Percentiles rank a stretch among this genome's conserved stretches.
phyloP scores from a whole-genome alignment of 306 rosid genomes.

The Albizia julibrissin region DNA sequence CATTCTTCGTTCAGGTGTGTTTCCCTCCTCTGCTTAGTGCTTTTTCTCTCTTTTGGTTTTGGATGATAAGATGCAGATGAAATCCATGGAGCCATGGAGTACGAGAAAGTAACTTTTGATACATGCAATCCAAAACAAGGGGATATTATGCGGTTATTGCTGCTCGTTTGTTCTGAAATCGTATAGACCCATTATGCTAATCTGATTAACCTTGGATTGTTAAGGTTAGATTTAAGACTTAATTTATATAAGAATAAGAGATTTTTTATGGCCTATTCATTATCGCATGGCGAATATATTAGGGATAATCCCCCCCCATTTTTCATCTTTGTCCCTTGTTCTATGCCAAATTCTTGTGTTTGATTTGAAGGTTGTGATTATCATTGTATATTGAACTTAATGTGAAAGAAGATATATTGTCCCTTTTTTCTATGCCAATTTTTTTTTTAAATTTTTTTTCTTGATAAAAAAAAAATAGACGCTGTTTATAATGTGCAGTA shows the following conservation, averaged over 20 bases:
- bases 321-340: background rate
- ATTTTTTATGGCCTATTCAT: background rate
- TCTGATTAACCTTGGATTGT: background rate
- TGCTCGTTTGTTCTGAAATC: no score
- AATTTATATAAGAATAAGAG: background rate
- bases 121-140: no score
- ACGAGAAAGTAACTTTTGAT: background rate
- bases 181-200: background rate
- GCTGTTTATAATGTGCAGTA: constrained; percentile 2
- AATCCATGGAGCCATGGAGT: background rate
- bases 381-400: background rate
- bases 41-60: background rate
- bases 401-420: background rate
- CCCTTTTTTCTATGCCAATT: background rate
- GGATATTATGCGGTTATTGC: no score
- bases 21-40: background rate
- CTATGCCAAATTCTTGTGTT: background rate
- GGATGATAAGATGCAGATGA: constrained; percentile 7
- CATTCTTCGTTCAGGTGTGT: no score
- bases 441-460: background rate
- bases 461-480: background rate
- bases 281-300: background rate
- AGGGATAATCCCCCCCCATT: background rate
- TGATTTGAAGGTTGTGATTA: background rate
- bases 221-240: background rate